A percentile compares a stretch with the other conserved stretches of the same genome.
Evolutionary conservation across 2,329 filamentous ascomycete species (phyloP).

Genomic region (Monosporascus sp.): DNA sequence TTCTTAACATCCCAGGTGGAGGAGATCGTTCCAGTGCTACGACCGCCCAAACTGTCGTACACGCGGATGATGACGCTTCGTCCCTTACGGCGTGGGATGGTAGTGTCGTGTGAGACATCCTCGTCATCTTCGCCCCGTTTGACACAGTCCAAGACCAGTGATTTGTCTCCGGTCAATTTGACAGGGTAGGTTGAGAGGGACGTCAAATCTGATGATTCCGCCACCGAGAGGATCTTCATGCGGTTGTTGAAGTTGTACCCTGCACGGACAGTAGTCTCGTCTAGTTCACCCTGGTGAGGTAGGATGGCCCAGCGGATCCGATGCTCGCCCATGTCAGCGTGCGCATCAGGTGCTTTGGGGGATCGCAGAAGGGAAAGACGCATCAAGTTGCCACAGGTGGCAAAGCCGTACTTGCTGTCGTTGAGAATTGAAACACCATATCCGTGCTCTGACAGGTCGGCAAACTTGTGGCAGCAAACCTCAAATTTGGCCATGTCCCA

Average conservation of each 20-base stretch:
- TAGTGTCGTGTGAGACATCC: constrained; percentile 59
- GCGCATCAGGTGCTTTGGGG: constrained; percentile 86
- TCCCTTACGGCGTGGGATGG: constrained; percentile 61
- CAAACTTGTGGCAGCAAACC: constrained; percentile 93
- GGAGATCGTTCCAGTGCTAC: constrained; percentile 63
- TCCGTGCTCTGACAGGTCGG: constrained; percentile 79
- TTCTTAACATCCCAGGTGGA: constrained; percentile 67
- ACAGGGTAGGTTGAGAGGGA: constrained; percentile 43
- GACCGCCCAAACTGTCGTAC: constrained; percentile 85
- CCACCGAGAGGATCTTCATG: constrained; percentile 48
- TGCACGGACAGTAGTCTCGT: constrained; percentile 69
- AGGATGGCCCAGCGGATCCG: constrained; percentile 86
- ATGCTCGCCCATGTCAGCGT: constrained; percentile 91
- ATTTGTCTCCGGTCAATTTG: constrained; percentile 58
- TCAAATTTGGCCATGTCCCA: constrained; percentile 99
- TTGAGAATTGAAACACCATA: constrained; percentile 93
- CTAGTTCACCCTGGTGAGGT: constrained; percentile 71
- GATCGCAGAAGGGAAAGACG: constrained; percentile 78
- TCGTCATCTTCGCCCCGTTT: constrained; percentile 91
- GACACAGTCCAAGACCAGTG: constrained; percentile 78
- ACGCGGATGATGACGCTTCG: constrained; percentile 77
- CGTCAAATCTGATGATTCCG: constrained; percentile 24
- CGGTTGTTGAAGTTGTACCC: constrained; percentile 91
- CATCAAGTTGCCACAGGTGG: constrained; percentile 84
- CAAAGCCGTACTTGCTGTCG: constrained; percentile 94